These are phyloP conservation scores for Babesia bigemina DNA, from an alignment of 169 alveolate genomes.

Conservation along the genomic window DNA sequence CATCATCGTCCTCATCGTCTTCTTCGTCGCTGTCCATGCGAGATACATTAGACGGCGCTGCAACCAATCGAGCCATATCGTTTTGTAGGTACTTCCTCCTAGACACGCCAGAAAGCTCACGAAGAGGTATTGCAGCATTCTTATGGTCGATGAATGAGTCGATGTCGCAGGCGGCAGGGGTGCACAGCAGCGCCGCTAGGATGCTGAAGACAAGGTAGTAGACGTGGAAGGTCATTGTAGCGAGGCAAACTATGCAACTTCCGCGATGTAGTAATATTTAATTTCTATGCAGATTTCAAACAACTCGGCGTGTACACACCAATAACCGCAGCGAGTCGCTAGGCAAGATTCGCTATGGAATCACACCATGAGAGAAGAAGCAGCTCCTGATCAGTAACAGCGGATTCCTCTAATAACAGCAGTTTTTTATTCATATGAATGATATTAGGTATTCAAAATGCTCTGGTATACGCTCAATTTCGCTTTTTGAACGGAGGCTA, in stretches of 20 bases:
- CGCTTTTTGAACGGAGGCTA: no score
- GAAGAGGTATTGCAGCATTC: background rate
- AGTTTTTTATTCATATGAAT: no score
- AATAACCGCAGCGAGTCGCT: no score
- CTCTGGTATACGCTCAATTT: no score
- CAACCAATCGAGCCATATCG: background rate
- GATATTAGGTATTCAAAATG: no score
- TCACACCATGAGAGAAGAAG: no score
- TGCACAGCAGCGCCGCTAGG: constrained; percentile 3
- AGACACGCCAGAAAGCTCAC: constrained; percentile 13
- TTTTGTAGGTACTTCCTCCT: constrained; percentile 26
- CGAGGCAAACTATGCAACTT: background rate
- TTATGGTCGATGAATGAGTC: background rate
- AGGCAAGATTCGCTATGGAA: no score
- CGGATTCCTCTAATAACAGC: no score
- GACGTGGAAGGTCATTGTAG: background rate
- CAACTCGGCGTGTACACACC: no score
- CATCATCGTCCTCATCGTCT: constrained; percentile 29
- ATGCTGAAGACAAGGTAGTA: constrained; percentile 12
- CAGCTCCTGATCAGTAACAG: no score
- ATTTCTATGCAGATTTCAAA: no score
- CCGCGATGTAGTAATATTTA: no score
- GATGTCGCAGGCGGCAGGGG: constrained; percentile 5
- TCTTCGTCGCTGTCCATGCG: constrained; percentile 31
- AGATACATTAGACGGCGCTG: background rate